phyloP scores from a whole-genome alignment of 495 filamentous ascomycete genomes.

The Penicillium paradoxum region DNA sequence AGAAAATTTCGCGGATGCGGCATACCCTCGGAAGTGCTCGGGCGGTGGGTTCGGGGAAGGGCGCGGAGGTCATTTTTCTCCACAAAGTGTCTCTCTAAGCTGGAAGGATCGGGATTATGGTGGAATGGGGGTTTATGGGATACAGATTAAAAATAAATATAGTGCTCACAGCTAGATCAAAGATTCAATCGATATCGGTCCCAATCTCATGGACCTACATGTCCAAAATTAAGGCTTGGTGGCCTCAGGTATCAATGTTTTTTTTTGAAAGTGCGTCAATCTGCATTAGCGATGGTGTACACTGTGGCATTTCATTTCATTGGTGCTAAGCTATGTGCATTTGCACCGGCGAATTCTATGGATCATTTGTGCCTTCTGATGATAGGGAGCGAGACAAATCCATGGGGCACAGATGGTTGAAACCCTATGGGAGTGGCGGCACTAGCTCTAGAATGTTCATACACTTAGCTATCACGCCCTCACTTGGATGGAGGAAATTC shows the following conservation, averaged over 20 bases:
- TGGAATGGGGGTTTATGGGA: too few species aligned
- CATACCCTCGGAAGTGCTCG: conserved; percentile 45
- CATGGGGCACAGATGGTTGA: too few species aligned
- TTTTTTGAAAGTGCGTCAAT: neutral
- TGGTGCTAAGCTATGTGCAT: neutral
- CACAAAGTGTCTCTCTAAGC: conserved; percentile 10
- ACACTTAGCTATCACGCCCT: too few species aligned
- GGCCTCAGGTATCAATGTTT: conserved; percentile 14
- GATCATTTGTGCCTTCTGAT: neutral
- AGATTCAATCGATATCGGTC: neutral
- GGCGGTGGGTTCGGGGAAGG: conserved; percentile 34
- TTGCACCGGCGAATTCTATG: too few species aligned
- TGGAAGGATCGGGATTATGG: neutral
- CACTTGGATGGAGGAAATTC: too few species aligned
- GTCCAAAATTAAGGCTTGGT: neutral
- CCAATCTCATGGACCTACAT: neutral
- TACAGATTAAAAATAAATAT: neutral
- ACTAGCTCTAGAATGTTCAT: too few species aligned
- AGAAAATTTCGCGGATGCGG: conserved; percentile 46
- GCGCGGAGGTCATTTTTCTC: conserved; percentile 18
- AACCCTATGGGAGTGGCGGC: too few species aligned
- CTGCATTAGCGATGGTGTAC: neutral
- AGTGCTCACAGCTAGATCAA: neutral
- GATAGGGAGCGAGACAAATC: neutral
- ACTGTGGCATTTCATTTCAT: conserved; percentile 1